Conservation (phyloP, 257 asterid species). For the Gentiana straminea region DNA sequence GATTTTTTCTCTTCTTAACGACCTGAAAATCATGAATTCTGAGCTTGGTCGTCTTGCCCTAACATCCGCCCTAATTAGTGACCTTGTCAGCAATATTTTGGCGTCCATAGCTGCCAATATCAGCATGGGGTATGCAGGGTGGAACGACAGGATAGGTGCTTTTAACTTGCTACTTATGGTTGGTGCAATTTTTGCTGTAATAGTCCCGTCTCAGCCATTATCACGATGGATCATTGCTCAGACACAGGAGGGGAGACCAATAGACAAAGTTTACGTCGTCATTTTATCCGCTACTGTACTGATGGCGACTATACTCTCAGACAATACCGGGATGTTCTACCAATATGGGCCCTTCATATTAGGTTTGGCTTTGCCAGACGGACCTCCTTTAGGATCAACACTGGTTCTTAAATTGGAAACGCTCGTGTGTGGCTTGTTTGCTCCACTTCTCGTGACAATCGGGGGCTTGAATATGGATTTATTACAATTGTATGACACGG, state of each 20-base stretch:
- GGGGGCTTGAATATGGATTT: constrained; percentile 68
- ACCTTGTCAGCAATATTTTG: constrained; percentile 34
- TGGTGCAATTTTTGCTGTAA: constrained; percentile 24
- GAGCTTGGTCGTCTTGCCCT: constrained; percentile 49
- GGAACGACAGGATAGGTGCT: constrained; percentile 17
- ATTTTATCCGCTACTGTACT: constrained; percentile 37
- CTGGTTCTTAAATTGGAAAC: constrained; percentile 64
- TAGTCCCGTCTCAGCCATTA: constrained; percentile 42
- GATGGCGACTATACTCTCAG: constrained; percentile 39
- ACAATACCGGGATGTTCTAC: constrained; percentile 57
- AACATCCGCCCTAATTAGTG: constrained; percentile 49
- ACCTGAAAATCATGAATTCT: constrained; percentile 59
- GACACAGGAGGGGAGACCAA: constrained; percentile 77
- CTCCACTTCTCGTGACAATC: constrained; percentile 62
- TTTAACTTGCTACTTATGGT: constrained; percentile 31
- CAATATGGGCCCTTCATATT: constrained; percentile 76
- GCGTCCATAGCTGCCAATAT: constrained; percentile 30
- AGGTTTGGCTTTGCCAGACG: constrained; percentile 64
- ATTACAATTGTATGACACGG: constrained; percentile 39
- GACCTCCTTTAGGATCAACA: constrained; percentile 86
- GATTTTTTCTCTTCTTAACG: constrained; percentile 52
- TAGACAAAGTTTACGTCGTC: constrained; percentile 33
- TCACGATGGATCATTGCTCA: constrained; percentile 42
- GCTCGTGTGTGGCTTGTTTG: constrained; percentile 45
- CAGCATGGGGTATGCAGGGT: constrained; percentile 34